Conservation (phyloP, 192 early-diverging fungal genomes). For the Mycoemilia scoparia region DNA sequence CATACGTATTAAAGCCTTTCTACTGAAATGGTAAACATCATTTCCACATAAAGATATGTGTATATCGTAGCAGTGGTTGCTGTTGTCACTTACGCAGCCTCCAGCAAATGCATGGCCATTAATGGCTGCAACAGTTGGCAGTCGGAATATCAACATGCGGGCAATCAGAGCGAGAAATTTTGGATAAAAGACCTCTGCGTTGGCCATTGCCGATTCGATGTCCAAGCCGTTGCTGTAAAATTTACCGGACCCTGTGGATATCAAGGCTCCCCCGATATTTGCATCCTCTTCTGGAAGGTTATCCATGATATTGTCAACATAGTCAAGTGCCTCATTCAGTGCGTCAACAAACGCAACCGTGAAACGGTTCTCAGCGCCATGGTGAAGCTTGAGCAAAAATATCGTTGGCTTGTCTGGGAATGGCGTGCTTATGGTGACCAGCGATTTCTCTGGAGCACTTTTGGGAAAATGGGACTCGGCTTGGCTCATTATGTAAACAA, state of each 20-base stretch:
- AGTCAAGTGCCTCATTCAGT: constrained; percentile 39
- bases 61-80: constrained; percentile 25
- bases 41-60: neutral
- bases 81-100: constrained; percentile 43
- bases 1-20: neutral
- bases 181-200: constrained; percentile 24
- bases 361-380: constrained; percentile 48
- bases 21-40: neutral
- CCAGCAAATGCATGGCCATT: constrained; percentile 74
- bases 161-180: constrained; percentile 37
- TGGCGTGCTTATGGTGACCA: constrained; percentile 21
- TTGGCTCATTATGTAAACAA: too few relatives aligned
- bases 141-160: constrained; percentile 39
- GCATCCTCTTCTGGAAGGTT: constrained; percentile 15
- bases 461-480: too few relatives aligned
- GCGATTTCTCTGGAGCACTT: too few relatives aligned
- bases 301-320: constrained; percentile 28
- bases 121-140: constrained; percentile 56
- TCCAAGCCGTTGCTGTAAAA: constrained; percentile 60
- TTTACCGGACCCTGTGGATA: constrained; percentile 44
- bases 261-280: constrained; percentile 30
- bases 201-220: constrained; percentile 27
- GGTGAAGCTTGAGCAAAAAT: constrained; percentile 44
- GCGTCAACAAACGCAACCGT: constrained; percentile 32
- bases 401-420: constrained; percentile 17